phyloP scores from a whole-genome alignment of 306 rosid species.

The Ormosia semicastrata region DNA sequence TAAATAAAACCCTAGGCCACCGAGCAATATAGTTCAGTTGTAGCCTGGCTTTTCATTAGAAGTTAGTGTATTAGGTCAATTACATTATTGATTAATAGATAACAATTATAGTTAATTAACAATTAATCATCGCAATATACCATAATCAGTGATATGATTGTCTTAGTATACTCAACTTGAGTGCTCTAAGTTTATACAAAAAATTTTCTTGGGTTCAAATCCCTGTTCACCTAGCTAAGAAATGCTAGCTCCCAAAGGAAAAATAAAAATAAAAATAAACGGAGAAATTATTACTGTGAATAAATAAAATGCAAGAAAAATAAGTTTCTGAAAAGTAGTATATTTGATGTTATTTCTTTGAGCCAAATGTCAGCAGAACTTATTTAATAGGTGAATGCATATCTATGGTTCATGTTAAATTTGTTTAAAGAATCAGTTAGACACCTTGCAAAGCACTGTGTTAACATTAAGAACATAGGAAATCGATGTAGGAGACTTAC shows the following conservation, averaged over 20 bases:
- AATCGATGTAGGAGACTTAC: neutral
- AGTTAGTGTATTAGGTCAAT: too few species aligned
- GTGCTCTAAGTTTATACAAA: too few species aligned
- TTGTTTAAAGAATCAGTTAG: neutral
- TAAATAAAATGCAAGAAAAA: neutral
- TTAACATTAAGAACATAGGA: neutral
- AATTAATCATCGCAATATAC: too few species aligned
- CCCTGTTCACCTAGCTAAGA: neutral
- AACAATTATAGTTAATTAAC: too few species aligned
- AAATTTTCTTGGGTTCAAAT: neutral
- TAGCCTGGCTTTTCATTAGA: neutral
- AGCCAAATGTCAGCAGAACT: neutral
- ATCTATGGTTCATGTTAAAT: neutral
- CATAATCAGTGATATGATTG: too few species aligned
- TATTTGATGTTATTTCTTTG: neutral
- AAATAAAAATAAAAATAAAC: neutral
- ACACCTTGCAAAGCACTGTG: neutral
- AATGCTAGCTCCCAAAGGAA: neutral
- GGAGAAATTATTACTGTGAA: neutral
- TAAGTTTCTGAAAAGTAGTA: neutral
- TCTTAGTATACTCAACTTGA: too few species aligned
- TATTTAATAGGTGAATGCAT: neutral
- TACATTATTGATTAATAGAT: too few species aligned
- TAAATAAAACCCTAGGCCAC: conserved; percentile 15
- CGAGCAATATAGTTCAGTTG: neutral